phyloP scores from a whole-genome alignment of 2,329 filamentous ascomycete species.

The Aspergillus sp. region DNA sequence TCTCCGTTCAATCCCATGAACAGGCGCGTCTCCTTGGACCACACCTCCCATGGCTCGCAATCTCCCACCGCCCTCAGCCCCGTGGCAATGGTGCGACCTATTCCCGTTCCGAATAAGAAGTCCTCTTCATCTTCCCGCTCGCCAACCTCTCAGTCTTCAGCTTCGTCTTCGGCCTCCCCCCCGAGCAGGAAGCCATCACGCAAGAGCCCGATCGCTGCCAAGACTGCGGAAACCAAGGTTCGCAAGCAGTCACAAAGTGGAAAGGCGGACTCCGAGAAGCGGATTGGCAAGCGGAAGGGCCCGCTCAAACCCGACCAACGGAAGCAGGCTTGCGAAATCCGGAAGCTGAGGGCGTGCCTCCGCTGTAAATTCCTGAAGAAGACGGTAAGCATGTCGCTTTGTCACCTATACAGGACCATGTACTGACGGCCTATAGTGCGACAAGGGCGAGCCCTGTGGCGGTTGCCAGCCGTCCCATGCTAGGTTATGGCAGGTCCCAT shows the following conservation, averaged over 20 bases:
- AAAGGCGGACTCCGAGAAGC: conserved; percentile 87
- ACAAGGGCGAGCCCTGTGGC: conserved; percentile 91
- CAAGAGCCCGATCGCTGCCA: conserved; percentile 68
- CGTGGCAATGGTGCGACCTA: conserved; percentile 56
- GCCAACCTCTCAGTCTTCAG: conserved; percentile 49
- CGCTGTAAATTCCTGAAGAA: conserved; percentile 99
- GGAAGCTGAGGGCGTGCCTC: conserved; percentile 85
- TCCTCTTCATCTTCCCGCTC: conserved; percentile 48
- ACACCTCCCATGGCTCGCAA: conserved; percentile 34
- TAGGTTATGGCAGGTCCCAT: conserved; percentile 92
- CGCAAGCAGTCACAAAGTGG: conserved; percentile 62
- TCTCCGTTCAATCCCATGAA: conserved; percentile 34
- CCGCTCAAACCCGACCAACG: conserved; percentile 87
- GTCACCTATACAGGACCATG: background rate
- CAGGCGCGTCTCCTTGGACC: conserved; percentile 32
- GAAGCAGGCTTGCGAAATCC: conserved; percentile 93
- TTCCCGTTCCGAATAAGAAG: conserved; percentile 43
- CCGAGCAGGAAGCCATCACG: conserved; percentile 56
- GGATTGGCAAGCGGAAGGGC: conserved; percentile 80
- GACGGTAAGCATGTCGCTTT: conserved; percentile 43
- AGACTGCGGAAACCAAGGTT: conserved; percentile 74
- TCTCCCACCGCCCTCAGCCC: conserved; percentile 52
- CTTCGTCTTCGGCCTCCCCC: conserved; percentile 51
- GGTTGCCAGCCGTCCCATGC: conserved; percentile 94
- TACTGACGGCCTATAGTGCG: conserved; percentile 45